Conservation (phyloP, 139 green algal genomes). For the Closterium sp. region DNA sequence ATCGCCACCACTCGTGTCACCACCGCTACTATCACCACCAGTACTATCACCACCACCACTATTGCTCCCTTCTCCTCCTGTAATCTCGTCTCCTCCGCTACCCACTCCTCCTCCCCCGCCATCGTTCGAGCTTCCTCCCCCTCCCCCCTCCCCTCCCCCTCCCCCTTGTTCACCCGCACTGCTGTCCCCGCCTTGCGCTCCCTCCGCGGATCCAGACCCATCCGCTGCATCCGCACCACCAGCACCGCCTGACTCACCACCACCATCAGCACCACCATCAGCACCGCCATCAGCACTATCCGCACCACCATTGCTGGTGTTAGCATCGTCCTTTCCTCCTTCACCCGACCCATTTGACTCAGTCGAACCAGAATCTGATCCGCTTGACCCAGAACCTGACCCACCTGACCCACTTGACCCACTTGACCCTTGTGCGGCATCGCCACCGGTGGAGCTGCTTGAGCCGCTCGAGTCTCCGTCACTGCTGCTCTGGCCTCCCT, state of each 20-base stretch:
- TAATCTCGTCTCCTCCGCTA: not conserved
- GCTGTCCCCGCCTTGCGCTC: not conserved
- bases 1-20: not conserved
- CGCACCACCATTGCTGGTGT: not conserved
- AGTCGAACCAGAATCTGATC: too few relatives aligned
- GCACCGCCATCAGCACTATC: not conserved
- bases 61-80: not conserved
- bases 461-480: not conserved
- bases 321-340: not conserved
- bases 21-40: not conserved
- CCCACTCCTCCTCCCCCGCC: not conserved
- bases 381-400: too few relatives aligned
- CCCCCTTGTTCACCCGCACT: not conserved
- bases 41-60: not conserved
- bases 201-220: not conserved
- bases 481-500: not conserved
- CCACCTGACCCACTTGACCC: not conserved
- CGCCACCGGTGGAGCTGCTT: not conserved
- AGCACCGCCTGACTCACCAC: too few relatives aligned
- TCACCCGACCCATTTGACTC: not conserved
- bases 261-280: too few relatives aligned
- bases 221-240: too few relatives aligned
- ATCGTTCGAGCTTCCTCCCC: too few relatives aligned
- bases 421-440: too few relatives aligned
- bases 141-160: too few relatives aligned